Evolutionary conservation across 1,139 yeast species (phyloP).

Genomic region (Starmera stellimalicola): DNA sequence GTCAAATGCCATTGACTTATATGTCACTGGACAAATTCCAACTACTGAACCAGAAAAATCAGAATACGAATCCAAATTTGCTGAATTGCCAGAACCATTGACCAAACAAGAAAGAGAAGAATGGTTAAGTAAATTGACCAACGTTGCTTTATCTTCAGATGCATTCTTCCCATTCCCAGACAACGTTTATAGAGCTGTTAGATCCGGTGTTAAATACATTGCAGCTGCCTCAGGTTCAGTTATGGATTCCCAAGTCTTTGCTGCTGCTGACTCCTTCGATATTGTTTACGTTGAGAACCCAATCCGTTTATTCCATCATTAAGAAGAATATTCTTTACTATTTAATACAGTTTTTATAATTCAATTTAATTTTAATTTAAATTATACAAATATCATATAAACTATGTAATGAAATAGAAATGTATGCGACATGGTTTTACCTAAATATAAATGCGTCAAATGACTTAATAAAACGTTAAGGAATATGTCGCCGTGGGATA

Average conservation of each 20-base stretch:
- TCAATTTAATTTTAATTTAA: not conserved
- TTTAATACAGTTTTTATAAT: not conserved
- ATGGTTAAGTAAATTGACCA: constrained; percentile 70
- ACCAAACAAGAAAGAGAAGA: constrained; percentile 76
- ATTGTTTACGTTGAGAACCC: constrained; percentile 91
- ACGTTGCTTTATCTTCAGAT: constrained; percentile 90
- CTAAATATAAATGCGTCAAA: constrained; percentile 76
- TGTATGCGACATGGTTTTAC: constrained; percentile 90
- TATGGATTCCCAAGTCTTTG: constrained; percentile 93
- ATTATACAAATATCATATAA: constrained; percentile 1
- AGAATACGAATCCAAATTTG: constrained; percentile 88
- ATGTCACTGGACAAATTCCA: constrained; percentile 86
- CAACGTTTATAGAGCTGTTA: constrained; percentile 93
- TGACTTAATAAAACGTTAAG: constrained; percentile 79
- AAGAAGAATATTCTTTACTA: constrained; percentile 13
- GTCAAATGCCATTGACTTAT: constrained; percentile 94
- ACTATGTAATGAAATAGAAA: constrained; percentile 10
- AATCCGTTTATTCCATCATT: constrained; percentile 96
- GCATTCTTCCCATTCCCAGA: constrained; percentile 99
- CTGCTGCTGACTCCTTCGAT: constrained; percentile 85
- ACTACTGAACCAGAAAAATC: constrained; percentile 84
- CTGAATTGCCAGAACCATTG: constrained; percentile 71
- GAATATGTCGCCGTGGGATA: constrained; percentile 64
- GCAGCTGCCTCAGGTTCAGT: constrained; percentile 98
- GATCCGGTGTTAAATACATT: constrained; percentile 89